Evolutionary conservation across 768 basidiomycete species (phyloP).

Genomic region (Amyloporia xantha): DNA sequence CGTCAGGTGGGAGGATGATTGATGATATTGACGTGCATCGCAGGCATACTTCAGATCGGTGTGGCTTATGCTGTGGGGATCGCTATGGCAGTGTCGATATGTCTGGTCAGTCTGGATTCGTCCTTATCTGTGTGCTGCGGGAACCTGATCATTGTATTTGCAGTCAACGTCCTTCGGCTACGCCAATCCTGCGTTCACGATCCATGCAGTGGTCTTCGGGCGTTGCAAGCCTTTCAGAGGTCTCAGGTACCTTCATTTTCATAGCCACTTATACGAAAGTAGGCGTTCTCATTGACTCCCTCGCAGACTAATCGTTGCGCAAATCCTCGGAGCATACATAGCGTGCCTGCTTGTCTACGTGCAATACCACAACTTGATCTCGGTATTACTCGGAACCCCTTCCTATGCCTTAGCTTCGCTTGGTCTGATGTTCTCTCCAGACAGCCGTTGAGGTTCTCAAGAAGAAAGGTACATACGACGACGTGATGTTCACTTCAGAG

Average conservation of each 20-base stretch:
- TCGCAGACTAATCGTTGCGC: slow-evolving; percentile 57
- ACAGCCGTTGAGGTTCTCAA: slow-evolving; percentile 12
- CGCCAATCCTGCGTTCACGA: too few relatives aligned
- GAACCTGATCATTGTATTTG: too few relatives aligned
- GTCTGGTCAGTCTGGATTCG: too few relatives aligned
- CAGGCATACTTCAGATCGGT: too few relatives aligned
- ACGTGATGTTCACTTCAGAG: slow-evolving; percentile 22
- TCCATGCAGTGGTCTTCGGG: slow-evolving; percentile 43
- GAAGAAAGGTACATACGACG: slow-evolving; percentile 17
- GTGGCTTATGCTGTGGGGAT: slow-evolving; percentile 35
- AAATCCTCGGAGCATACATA: slow-evolving; percentile 59
- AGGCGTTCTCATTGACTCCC: too few relatives aligned
- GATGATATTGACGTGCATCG: too few relatives aligned
- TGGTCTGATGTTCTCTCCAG: slow-evolving; percentile 10
- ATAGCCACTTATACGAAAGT: background rate
- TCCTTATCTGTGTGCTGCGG: too few relatives aligned
- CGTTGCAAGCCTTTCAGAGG: slow-evolving; percentile 49
- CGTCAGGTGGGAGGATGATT: too few relatives aligned
- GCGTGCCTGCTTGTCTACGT: slow-evolving; percentile 54
- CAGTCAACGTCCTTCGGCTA: too few relatives aligned
- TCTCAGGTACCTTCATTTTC: slow-evolving; percentile 31
- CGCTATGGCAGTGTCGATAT: too few relatives aligned
- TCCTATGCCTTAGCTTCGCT: too few relatives aligned
- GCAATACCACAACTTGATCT: slow-evolving; percentile 51
- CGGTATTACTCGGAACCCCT: too few relatives aligned